Base-by-base conservation (phyloP, 2,329 filamentous ascomycete genomes). In the Claviceps paspali region DNA sequence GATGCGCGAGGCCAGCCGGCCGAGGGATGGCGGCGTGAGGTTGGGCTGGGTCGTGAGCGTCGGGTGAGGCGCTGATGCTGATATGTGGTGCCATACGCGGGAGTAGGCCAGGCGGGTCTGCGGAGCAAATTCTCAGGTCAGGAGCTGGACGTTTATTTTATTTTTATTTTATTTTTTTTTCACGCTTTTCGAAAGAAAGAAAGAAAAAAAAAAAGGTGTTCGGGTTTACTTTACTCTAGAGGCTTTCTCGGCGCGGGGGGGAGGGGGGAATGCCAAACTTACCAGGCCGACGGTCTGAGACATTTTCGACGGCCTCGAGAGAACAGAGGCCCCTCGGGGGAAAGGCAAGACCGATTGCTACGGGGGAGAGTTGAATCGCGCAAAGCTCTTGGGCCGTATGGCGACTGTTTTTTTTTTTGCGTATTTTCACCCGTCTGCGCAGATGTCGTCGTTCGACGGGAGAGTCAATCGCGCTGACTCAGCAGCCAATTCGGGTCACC, bases 21-120 rank as follows among this genome's bases (percentile, higher is more conserved):
- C 88, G 29, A 95, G 79, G n/a, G 85, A 78, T 11, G 86, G 85
- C 14, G 76, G 70, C 15, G 76, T 76, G 18, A 76, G 58, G 48
- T 67, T 62, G 47, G 49, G 69, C 56, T 59, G 68, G 43, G 62
- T 77, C 49, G 63, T 76, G 49, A 79, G 72, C 12, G 61, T 67
- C n/a, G 67, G 60, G 52, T 79, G 75, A 58, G 61, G 79, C 47
- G 67, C 68, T 52, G 63, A 83, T 62, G 68, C 91, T 59, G 70
- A 96, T 59, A 76, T 57, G 46, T 82, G 77, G 63, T 98, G 91
- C 91, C 92, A 98, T 65, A 81, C 77, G 52, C 92, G 80, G 32
- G 87, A 87, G 70, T 96, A 98, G 64, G 91, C 88, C 46, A 98
- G 80, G 55, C 84, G 83, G 43, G 91, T 96, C 87, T 96, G 31